Base-by-base conservation (phyloP, 192 early-diverging fungal species). In the Umbelopsis isabellina region DNA sequence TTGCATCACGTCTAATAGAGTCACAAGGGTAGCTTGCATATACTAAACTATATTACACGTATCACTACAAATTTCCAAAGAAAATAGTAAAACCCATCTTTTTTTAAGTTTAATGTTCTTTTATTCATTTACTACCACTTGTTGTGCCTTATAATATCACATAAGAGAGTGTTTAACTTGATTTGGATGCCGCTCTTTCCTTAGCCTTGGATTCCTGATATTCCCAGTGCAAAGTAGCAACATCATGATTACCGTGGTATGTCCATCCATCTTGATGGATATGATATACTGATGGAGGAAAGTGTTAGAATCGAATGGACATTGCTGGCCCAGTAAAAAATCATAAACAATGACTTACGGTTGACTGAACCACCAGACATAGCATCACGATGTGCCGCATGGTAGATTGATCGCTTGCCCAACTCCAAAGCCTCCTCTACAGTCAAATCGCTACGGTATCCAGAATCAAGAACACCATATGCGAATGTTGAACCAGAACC, bases 401-500 rank as follows among this genome's bases (percentile, higher is more conserved):
- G 95, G 84, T 94, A 97, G 71, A 99, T 97, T 7, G 97, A 87
- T 33, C 95, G 84, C 73, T 90, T 86, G 16, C 92, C 97, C 49
- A 99, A 77, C 49, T 98, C 98, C 68, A 92, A 84, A 27, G 98
- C 98, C 76, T 98, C 95, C 2, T 86, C 87, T 3, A 88, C 84
- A 6, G 83, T 82, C 80, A 99, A 71, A 71, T 98, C 94, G 75
- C 77, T 87, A 58, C 86, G 85, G 81, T 94, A 98, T 70, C 90
- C 93, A 51, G 87, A 83, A 75, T 98, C 98, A 70, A 99, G 84
- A 46, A 99, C 92, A 85, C 98, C 97, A 80, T 99, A 99, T 10
- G 98, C 98, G 84, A 94, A 99, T 21, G 96, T 96, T 23, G 96
- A 95, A n/a, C 98, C 98, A 20, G 95, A 97, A 13, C 98, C 98